Percentiles rank a stretch among this genome's conserved stretches.
These are phyloP conservation scores for Leccinellum luteum DNA, from an alignment of 768 basidiomycete genomes.

Conservation along the genomic window DNA sequence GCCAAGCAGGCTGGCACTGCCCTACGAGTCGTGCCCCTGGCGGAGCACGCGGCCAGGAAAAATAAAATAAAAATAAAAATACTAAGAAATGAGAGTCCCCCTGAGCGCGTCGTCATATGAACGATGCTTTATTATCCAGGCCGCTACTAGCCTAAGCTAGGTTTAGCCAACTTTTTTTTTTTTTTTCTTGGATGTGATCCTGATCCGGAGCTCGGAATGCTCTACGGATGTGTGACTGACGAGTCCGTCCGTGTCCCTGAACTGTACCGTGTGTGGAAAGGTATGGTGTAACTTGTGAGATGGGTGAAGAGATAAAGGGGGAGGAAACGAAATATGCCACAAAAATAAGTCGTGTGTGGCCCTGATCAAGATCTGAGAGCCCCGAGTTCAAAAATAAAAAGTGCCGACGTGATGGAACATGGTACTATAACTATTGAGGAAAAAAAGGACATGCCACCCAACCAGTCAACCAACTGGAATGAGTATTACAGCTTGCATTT, in stretches of 20 bases:
- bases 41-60: background rate
- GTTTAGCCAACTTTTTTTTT: background rate
- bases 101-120: background rate
- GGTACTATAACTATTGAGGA: background rate
- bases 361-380: background rate
- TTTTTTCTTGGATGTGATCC: background rate
- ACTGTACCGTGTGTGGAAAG: background rate
- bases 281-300: background rate
- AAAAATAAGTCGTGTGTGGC: background rate
- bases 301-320: background rate
- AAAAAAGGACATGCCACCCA: too few species aligned
- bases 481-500: too few species aligned
- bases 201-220: background rate
- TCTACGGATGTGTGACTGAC: background rate
- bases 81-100: background rate
- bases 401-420: background rate
- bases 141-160: background rate
- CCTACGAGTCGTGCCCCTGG: background rate
- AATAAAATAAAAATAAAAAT: background rate
- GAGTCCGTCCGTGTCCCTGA: background rate
- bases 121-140: background rate
- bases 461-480: too few species aligned
- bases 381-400: background rate
- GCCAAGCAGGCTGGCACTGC: background rate
- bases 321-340: background rate